Evolutionary conservation across 1,284 basidiomycete species (phyloP), one percentile per base, ranked within the genome.

Genomic region (Schizophyllum amplum): DNA sequence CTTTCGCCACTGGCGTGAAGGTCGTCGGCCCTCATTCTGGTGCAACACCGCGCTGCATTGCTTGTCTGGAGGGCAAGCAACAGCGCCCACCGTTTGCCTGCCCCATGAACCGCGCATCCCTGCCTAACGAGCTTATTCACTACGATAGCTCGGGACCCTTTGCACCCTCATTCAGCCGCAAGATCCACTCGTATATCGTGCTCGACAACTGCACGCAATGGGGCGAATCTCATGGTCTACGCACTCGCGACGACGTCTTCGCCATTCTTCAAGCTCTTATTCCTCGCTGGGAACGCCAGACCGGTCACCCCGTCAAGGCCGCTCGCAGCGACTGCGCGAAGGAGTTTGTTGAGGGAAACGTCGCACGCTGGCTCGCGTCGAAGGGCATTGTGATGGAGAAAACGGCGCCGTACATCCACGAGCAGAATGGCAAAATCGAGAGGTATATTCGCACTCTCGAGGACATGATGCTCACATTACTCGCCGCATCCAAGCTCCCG

Each of bases 401-500:
- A 1, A 62, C 60, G 0, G 63, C 63, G 1, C 64, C 67, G 0
- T 67, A 71, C 61, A 63, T 65, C 1, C 68, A 69, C 51, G 57
- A 63, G 11, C 65, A 70, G 54, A 73, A 73, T 59, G 69, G 73
- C 1, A 67, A 68, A 21, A 63, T 64, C 5, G 70, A 75, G 60
- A 57, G 65, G 0, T 62, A 67, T 25, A 68, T 72, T 52, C 51
- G 66, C 0, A 69, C 67, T 0, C 57, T 73, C 4, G 64, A 66
- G 7, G 69, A 71, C 33, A 64, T 57, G 15, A 64, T 57, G 2
- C 60, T 63, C 1, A 64, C 67, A 0, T 64, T 71, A 60, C 59
- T 70, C 1, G 52, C 61, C 22, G 59, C 60, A 1, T 33, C 51
- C 11, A 54, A 60, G 4, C 56, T 67, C 4, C 66, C 66, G 7